Conservation (phyloP, 1,139 yeast genomes). For the Pichiaceae sp. region DNA sequence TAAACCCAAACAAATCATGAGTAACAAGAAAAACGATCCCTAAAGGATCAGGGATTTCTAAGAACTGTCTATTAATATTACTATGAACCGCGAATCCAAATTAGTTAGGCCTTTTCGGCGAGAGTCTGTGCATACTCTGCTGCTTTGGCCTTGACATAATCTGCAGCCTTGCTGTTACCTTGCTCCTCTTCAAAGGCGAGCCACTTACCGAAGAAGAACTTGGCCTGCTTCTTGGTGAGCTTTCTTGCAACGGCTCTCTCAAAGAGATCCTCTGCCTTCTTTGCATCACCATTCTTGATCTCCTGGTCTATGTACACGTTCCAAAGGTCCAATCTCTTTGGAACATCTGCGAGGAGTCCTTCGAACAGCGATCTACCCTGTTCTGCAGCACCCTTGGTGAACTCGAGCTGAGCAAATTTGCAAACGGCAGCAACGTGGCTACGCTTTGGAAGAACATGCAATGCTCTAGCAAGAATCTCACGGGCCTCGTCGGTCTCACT, state of each 20-base stretch:
- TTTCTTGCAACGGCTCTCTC: slow-evolving; percentile 69
- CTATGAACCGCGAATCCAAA: too few relatives aligned
- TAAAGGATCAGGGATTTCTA: too few relatives aligned
- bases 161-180: slow-evolving; percentile 64
- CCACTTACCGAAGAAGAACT: slow-evolving; percentile 93
- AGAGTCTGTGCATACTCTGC: slow-evolving; percentile 45
- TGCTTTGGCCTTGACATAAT: slow-evolving; percentile 88
- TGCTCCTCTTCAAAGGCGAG: slow-evolving; percentile 63
- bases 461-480: slow-evolving; percentile 61
- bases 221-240: slow-evolving; percentile 84
- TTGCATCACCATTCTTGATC: slow-evolving; percentile 46
- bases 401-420: slow-evolving; percentile 87
- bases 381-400: slow-evolving; percentile 78
- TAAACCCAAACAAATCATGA: too few relatives aligned
- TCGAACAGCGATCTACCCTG: slow-evolving; percentile 93
- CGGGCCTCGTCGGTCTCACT: slow-evolving; percentile 53
- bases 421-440: slow-evolving; percentile 75
- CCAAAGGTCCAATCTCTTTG: slow-evolving; percentile 91
- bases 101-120: slow-evolving; percentile 5
- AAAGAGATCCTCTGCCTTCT: slow-evolving; percentile 66
- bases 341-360: slow-evolving; percentile 83
- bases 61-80: background rate
- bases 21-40: too few relatives aligned
- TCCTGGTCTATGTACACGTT: slow-evolving; percentile 92
- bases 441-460: slow-evolving; percentile 65